phyloP scores from a whole-genome alignment of 129 eudicot genomes.

The Ambrosia artemisiifolia region DNA sequence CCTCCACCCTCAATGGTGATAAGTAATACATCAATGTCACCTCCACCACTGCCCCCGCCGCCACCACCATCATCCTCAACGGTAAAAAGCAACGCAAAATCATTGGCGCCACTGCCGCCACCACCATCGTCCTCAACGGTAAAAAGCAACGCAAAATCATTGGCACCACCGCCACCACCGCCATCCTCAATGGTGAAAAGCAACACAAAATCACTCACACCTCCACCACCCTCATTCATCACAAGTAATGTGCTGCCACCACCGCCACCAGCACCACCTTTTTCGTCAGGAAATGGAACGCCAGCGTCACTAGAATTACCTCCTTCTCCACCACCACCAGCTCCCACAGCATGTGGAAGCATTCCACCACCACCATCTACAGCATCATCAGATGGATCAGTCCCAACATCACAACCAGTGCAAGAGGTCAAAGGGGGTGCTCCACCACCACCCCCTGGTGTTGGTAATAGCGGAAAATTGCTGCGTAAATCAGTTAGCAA shows the following conservation, averaged over 20 bases:
- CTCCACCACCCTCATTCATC: slow-evolving; percentile 24
- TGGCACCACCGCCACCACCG: slow-evolving; percentile 32
- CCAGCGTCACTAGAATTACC: slow-evolving; percentile 31
- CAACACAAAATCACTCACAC: not conserved
- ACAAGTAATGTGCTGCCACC: not conserved
- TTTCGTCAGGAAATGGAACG: not conserved
- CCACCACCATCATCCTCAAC: slow-evolving; percentile 26
- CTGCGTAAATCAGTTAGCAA: slow-evolving; percentile 55
- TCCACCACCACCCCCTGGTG: slow-evolving; percentile 85
- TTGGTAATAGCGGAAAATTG: slow-evolving; percentile 34
- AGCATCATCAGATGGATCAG: slow-evolving; percentile 21
- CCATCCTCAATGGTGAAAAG: not conserved
- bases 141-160: not conserved
- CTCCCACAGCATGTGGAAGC: slow-evolving; percentile 15
- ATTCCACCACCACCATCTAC: slow-evolving; percentile 44
- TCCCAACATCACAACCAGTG: slow-evolving; percentile 35
- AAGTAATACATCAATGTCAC: slow-evolving; percentile 1
- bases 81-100: not conserved
- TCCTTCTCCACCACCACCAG: slow-evolving; percentile 18
- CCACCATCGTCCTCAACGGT: not conserved
- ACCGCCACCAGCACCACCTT: slow-evolving; percentile 9
- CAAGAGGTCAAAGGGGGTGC: slow-evolving; percentile 41
- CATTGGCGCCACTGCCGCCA: not conserved
- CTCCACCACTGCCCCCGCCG: not conserved
- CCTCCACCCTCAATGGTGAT: slow-evolving; percentile 18